Base-by-base conservation (phyloP, 495 filamentous ascomycete species). In the Tuber aestivum region DNA sequence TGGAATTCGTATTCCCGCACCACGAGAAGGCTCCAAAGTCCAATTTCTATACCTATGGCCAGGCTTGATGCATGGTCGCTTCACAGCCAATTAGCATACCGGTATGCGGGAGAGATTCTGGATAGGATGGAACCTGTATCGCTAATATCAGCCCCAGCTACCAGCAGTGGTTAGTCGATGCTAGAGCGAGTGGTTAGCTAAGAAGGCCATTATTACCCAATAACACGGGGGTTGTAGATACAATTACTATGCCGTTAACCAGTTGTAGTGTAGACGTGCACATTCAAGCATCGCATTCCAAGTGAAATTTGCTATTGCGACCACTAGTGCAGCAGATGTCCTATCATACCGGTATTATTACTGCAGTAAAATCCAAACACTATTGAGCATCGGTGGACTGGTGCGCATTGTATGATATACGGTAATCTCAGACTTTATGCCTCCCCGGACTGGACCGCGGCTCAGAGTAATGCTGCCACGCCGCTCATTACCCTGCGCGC, bases 1-100 rank as follows among this genome's bases (percentile, higher is more conserved):
- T 91, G 68, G 85, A 85, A 0, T 84, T 86, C 81, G 85, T 90
- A 41, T 86, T 89, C 74, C 90, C 89, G 37, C 70, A 80, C 7
- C 91, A 89, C 88, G 81, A 83, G 61, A 84, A 84, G 5, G 87
- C 56, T 35, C 50, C 50, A 61, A 61, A 61, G 27, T 61, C 23
- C 50, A 14, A 61, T 14, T 61, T 61, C n/a, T 32, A 61, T n/a
- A 27, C 50, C 50, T 61, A 61, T 14, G 50, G n/a, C 50, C 50
- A 27, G 27, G 50, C n/a, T 61, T 61, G 50, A 61, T 61, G 56
- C 16, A 27, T 27, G n/a, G n/a, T 61, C 50, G 27, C 12, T n/a
- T 61, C n/a, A 12, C n/a, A 12, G 50, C 50, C 50, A 27, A 61
- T 61, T 32, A 65, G 56, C 14, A 35, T 35, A n/a, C n/a, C n/a